phyloP scores from a whole-genome alignment of 2,329 filamentous ascomycete genomes.

The Cercospora berteroae region DNA sequence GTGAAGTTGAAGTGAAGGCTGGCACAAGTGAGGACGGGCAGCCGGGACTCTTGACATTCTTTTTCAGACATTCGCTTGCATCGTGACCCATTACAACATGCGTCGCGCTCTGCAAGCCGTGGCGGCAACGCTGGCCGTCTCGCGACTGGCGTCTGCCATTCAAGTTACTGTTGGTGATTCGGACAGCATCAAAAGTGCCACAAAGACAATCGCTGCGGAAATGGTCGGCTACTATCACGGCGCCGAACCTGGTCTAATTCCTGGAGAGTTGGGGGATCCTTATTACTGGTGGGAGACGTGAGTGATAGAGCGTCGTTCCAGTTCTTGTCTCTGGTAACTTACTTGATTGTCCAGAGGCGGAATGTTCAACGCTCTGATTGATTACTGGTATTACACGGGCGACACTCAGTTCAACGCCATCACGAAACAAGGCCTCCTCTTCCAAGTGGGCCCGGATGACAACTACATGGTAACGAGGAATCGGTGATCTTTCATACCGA shows the following conservation, averaged over 20 bases:
- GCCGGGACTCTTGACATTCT: background rate
- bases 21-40: background rate
- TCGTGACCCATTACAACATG: conserved; percentile 5
- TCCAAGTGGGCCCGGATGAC: conserved; percentile 57
- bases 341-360: background rate
- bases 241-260: conserved; percentile 50
- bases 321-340: background rate
- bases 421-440: conserved; percentile 56
- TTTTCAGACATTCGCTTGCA: background rate
- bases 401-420: conserved; percentile 62
- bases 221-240: conserved; percentile 55
- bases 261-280: conserved; percentile 58
- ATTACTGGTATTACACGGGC: conserved; percentile 54
- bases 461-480: conserved; percentile 53
- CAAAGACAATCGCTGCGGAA: conserved; percentile 44
- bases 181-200: conserved; percentile 46
- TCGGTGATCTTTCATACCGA: too few relatives aligned
- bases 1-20: background rate
- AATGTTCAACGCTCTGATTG: background rate
- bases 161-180: conserved; percentile 26
- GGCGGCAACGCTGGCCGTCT: conserved; percentile 17
- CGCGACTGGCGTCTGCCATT: conserved; percentile 13
- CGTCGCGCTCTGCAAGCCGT: conserved; percentile 10
- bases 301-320: background rate
- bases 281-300: conserved; percentile 72